Base-by-base conservation (phyloP, 208 protist species). In the Wallacemonas collosoma region DNA sequence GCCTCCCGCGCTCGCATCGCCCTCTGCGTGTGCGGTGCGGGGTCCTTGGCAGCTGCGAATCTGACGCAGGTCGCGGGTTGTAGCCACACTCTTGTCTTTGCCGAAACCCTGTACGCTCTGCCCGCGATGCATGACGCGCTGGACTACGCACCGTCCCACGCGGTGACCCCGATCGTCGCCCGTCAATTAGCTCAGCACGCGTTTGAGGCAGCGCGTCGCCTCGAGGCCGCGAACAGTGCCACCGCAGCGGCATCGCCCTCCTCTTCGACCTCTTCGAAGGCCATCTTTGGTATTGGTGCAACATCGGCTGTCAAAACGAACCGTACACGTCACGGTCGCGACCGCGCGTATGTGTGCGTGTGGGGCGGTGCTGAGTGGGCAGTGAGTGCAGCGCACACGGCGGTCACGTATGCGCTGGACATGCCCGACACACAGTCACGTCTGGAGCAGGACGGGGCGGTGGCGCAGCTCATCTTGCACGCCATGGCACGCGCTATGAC, bases 111-210 rank as follows among this genome's bases (percentile, higher is more conserved):
- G 2, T 93, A 93, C 68, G 65, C 74, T 53, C 43, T 64, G 35
- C 38, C 50, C 4, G 68, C 85, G 9, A 79, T 80, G 35, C 26
- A 45, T 1, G 26, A 41, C 11, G 75, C 79, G 26, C 76, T 94
- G n/a, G 82, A 89, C 53, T 80, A 87, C 44, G 64, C 66, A 11
- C 89, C 86, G 8, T 17, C n/a, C 3, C 60, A 72, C 14, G 47
- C 83, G 39, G 83, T 91, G 8, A 77, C 70, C 11, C 40, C 58
- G 1, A 51, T 71, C 3, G 61, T 83, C 4, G 81, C 86, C 26
- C 73, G 76, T 4, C 84, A 87, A 39, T 73, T 94, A 0, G 86
- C 89, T 1, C 89, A 94, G 68, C 86, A 84, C 67, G 89, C 86
- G 43, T 87, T 83, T 56, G 68, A 79, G 51, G 55, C 36, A 2